phyloP scores from a whole-genome alignment of 352 stramenopile species.

The Phytophthora quininea region DNA sequence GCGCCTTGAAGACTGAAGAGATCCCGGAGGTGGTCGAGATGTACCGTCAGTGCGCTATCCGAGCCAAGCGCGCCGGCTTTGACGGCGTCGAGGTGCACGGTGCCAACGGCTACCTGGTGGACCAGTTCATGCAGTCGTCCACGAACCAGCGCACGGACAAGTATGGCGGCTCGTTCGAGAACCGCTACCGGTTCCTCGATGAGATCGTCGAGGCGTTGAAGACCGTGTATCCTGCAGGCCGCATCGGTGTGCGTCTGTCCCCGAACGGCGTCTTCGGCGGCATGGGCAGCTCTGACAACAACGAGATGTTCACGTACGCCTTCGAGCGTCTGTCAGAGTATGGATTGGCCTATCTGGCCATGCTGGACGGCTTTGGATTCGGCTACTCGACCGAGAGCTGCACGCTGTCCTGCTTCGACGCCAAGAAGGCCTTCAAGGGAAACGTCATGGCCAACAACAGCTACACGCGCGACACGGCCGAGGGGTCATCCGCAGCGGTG shows the following conservation, averaged over 20 bases:
- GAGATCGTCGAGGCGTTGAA: slow-evolving; percentile 55
- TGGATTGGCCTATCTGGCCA: slow-evolving; percentile 17
- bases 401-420: slow-evolving; percentile 14
- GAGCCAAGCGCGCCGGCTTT: slow-evolving; percentile 74
- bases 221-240: slow-evolving; percentile 18
- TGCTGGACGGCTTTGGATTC: slow-evolving; percentile 26
- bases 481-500: slow-evolving; percentile 26
- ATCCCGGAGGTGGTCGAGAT: slow-evolving; percentile 56
- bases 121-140: slow-evolving; percentile 41
- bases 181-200: slow-evolving; percentile 61
- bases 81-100: slow-evolving; percentile 90
- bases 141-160: slow-evolving; percentile 73
- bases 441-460: slow-evolving; percentile 23
- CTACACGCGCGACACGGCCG: slow-evolving; percentile 25
- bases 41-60: slow-evolving; percentile 55
- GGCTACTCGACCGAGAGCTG: slow-evolving; percentile 12
- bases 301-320: slow-evolving; percentile 36
- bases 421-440: slow-evolving; percentile 26
- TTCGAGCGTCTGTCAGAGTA: slow-evolving; percentile 13
- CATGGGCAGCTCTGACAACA: slow-evolving; percentile 28
- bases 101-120: slow-evolving; percentile 90
- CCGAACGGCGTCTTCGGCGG: slow-evolving; percentile 29
- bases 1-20: slow-evolving; percentile 23
- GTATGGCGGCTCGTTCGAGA: slow-evolving; percentile 79
- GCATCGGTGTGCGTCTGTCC: slow-evolving; percentile 27